Base-by-base conservation (phyloP, 2,329 filamentous ascomycete species). In the Delphinella strobiligena region DNA sequence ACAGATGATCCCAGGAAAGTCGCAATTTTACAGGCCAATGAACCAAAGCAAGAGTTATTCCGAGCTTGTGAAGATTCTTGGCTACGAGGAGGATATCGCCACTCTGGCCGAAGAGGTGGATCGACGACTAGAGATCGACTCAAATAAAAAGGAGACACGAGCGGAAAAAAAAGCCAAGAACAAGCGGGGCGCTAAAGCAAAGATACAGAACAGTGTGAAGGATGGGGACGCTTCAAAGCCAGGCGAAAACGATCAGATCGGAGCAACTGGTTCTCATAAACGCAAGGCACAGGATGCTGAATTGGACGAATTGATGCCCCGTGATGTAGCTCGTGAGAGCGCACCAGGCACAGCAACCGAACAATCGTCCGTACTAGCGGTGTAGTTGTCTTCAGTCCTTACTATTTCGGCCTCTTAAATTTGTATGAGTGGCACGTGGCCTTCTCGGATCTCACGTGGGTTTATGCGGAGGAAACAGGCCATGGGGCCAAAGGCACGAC, bases 1-100 rank as follows among this genome's bases (percentile, higher is more conserved):
- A 31, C 85, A 94, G 58, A 74, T 95, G 61, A 76, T 96, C 17
- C 86, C 87, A 0, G 86, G 88, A 12, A 93, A 87, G 58, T 68
- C 75, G 35, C 66, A 72, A 30, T 67, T 66, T 1, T 82, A 81
- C 55, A 68, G 71, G 43, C 60, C 67, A 3, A 69, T 91, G 49
- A 76, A 74, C 45, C 61, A 65, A 34, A 72, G 73, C 44, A 87
- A 80, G 62, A 81, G 73, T 49, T 94, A 95, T 54, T 64, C 62
- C 7, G 77, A 82, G 38, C 60, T 80, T 2, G 82, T 86, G 53
- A 67, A 76, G 41, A 63, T 71, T 1, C 61, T 96, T 19, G 75
- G 70, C 1, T 68, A 84, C 27, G 68, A 77, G 2, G 45, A 45
- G 22, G 69, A 80, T 42, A 60, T 93, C 33, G 52, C 76, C 15